Base-by-base conservation (phyloP, 768 basidiomycete species). In the Psilocybe tampanensis region DNA sequence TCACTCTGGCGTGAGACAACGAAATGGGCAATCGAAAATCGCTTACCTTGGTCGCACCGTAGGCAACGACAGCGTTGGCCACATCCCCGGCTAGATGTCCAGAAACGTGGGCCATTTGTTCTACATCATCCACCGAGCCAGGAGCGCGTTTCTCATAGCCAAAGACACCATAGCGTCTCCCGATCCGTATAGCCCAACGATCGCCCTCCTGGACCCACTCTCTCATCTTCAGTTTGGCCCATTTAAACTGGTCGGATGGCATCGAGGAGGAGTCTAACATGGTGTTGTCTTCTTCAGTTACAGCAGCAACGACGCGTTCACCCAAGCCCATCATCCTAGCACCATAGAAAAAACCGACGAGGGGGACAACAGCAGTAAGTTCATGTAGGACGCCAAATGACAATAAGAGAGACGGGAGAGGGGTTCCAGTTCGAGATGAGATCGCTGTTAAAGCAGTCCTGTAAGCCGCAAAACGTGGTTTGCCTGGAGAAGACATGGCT, bases 321-420 rank as follows among this genome's bases (percentile, higher is more conserved):
- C 95, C 94, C 21, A 91, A 69, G 2, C 89, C 90, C 1, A 91
- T 62, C 4, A 80, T 68, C 32, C 88, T 77, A 8, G 92, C 85
- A 0, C 78, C 76, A 66, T 85, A 92, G 70, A 94, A 96, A 36
- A 91, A 68, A 33, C 85, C 82, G 3, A 88, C 80, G 24, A 95
- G 79, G 2, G 94, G 92, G 0, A 85, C 77, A 49, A 95, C 66
- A 0, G 94, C 93, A 0, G 93, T 94, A 11, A 92, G 60, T 67
- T 97, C 94, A 66, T 97, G 95, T 2, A 97, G 77, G 52, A 95
- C 73, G 5, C 83, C 86, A 61, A 97, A 96, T 0, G 94, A 92
- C 41, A 90, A 60, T 8, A 83, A 61, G 60, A 97, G 81, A 11
- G 92, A 93, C 1, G 92, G 79, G 0, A 95, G 67, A 13, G 92